Evolutionary conservation across 2,329 filamentous ascomycete genomes (phyloP).

Genomic region (Cryphonectria parasitica): DNA sequence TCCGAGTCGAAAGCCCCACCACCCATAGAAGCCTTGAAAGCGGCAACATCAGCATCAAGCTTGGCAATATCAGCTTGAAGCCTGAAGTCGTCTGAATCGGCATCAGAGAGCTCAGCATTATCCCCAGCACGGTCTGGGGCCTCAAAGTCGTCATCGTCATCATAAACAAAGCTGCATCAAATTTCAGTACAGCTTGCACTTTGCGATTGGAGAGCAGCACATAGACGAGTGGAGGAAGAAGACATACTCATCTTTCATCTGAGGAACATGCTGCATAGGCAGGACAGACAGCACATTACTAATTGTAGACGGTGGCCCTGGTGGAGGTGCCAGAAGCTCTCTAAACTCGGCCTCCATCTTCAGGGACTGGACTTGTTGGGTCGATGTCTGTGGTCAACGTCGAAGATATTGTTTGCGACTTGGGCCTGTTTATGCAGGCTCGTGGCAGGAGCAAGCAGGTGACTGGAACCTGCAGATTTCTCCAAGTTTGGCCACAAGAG

Average conservation of each 20-base stretch:
- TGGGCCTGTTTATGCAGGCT: neutral
- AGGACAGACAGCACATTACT: conserved; percentile 26
- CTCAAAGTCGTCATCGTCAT: conserved; percentile 33
- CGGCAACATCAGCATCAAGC: conserved; percentile 42
- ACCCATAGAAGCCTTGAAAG: conserved; percentile 37
- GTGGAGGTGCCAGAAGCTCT: conserved; percentile 12
- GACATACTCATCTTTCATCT: conserved; percentile 21
- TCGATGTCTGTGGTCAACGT: neutral
- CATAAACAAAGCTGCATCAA: conserved; percentile 13
- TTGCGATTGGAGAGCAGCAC: neutral
- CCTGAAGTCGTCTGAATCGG: conserved; percentile 47
- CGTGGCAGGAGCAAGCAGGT: neutral
- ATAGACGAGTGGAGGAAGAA: too few species aligned
- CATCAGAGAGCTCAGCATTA: conserved; percentile 39
- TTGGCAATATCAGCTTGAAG: conserved; percentile 45
- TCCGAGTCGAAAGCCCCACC: conserved; percentile 29
- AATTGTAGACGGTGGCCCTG: conserved; percentile 23
- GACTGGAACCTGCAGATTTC: neutral
- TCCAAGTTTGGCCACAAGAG: neutral
- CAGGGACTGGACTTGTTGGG: neutral
- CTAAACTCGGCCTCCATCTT: conserved; percentile 26
- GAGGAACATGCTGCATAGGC: conserved; percentile 15
- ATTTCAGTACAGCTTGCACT: neutral
- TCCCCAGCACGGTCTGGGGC: conserved; percentile 27
- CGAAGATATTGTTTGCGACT: neutral